A percentile compares a stretch with the other conserved stretches of the same genome.
Conservation (phyloP, 352 stramenopile species). For the Phytophthora hibernalis region DNA sequence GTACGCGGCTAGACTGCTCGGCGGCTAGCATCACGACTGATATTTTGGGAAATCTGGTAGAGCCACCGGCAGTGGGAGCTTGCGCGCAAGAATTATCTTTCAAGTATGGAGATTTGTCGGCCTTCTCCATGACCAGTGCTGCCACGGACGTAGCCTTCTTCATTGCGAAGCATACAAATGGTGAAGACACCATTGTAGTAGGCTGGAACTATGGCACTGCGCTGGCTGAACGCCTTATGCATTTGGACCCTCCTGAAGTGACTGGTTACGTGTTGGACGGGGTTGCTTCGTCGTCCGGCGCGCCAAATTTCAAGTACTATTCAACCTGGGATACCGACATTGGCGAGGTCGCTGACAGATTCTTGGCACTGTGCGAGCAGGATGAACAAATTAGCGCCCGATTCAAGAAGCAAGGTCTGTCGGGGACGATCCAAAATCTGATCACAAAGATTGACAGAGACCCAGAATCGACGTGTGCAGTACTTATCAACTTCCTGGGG, state of each 20-base stretch:
- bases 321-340: too few species aligned
- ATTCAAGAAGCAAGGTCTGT: conserved; percentile 7
- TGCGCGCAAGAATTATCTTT: conserved; percentile 36
- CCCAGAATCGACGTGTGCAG: too few species aligned
- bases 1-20: conserved; percentile 34
- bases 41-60: conserved; percentile 16
- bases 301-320: conserved; percentile 20
- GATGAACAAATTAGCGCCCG: conserved; percentile 29
- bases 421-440: conserved; percentile 12
- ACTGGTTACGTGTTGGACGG: conserved; percentile 56
- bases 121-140: too few species aligned
- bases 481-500: too few species aligned
- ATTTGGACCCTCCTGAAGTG: too few species aligned
- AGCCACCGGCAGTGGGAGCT: conserved; percentile 18
- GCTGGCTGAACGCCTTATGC: conserved; percentile 5
- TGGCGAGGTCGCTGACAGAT: conserved; percentile 34
- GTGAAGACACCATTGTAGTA: conserved; percentile 29
- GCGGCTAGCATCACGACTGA: conserved; percentile 26
- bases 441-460: too few species aligned
- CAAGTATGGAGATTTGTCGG: conserved; percentile 44
- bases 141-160: conserved; percentile 30
- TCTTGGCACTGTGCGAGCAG: conserved; percentile 17
- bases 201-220: conserved; percentile 50
- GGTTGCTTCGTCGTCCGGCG: conserved; percentile 10
- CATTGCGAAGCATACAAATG: conserved; percentile 18